These are phyloP conservation scores for Vicia faba DNA, from an alignment of 306 rosid genomes.

Conservation along the genomic window DNA sequence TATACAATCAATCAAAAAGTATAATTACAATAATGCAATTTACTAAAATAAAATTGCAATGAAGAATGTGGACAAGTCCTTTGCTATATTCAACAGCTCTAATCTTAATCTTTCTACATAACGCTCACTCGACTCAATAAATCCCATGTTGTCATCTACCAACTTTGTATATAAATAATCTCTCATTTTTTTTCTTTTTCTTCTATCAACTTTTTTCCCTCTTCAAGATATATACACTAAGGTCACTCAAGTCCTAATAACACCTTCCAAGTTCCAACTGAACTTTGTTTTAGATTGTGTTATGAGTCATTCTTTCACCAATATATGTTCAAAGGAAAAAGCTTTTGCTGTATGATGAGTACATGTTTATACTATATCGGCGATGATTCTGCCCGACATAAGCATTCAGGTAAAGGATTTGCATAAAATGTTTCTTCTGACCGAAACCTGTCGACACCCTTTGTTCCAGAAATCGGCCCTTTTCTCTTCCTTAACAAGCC, in stretches of 20 bases:
- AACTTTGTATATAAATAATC: slow-evolving; percentile 34
- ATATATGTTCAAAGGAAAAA: slow-evolving; percentile 14
- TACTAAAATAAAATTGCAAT: background rate
- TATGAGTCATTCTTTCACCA: slow-evolving; percentile 30
- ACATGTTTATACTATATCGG: slow-evolving; percentile 6
- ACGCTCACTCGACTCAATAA: slow-evolving; percentile 18
- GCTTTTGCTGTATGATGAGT: background rate
- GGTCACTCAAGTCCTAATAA: slow-evolving; percentile 26
- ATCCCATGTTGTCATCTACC: slow-evolving; percentile 29
- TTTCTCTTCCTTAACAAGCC: slow-evolving; percentile 86
- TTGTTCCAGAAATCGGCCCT: slow-evolving; percentile 90
- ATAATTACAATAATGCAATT: slow-evolving; percentile 11
- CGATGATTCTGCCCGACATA: slow-evolving; percentile 59
- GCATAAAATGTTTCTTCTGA: slow-evolving; percentile 91
- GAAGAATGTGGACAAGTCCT: background rate
- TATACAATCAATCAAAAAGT: slow-evolving; percentile 11
- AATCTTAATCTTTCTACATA: background rate
- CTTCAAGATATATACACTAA: slow-evolving; percentile 38
- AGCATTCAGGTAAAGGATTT: slow-evolving; percentile 88
- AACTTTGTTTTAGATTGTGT: background rate
- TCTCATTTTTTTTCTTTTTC: background rate
- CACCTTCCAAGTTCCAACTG: background rate
- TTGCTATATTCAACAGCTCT: background rate
- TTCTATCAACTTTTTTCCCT: background rate
- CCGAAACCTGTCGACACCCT: slow-evolving; percentile 84